Conservation (phyloP, 2,329 filamentous ascomycete species). For the Sclerotiophoma versabilis region DNA sequence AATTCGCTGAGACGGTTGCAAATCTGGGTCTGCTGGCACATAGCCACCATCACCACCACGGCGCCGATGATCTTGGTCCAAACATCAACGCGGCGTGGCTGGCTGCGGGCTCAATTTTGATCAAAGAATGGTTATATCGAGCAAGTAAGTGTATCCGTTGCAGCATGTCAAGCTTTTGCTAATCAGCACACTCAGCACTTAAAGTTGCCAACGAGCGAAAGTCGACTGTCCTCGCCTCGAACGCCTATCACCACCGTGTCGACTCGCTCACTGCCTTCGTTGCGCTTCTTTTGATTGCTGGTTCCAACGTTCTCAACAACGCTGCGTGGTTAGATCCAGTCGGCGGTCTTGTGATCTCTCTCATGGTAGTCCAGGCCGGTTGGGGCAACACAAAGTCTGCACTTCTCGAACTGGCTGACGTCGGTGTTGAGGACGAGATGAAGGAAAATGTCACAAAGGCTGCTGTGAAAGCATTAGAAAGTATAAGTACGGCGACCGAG, state of each 20-base stretch:
- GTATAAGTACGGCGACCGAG: conserved; percentile 56
- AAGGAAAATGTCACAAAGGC: conserved; percentile 74
- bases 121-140: conserved; percentile 98
- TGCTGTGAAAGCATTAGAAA: conserved; percentile 48
- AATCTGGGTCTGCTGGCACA: conserved; percentile 57
- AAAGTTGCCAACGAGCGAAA: conserved; percentile 94
- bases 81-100: conserved; percentile 96
- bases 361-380: conserved; percentile 91
- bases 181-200: conserved; percentile 70
- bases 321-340: conserved; percentile 95
- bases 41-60: conserved; percentile 73
- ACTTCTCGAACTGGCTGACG: conserved; percentile 88
- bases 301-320: conserved; percentile 83
- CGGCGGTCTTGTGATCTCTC: conserved; percentile 87
- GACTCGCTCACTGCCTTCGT: conserved; percentile 96
- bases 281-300: conserved; percentile 85
- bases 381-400: conserved; percentile 83
- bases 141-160: conserved; percentile 68
- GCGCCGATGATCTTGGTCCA: conserved; percentile 67
- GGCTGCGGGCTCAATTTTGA: conserved; percentile 82
- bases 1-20: conserved; percentile 52
- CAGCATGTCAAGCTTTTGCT: conserved; percentile 10
- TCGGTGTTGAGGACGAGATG: conserved; percentile 84
- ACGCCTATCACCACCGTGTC: conserved; percentile 94
- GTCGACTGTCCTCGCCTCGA: conserved; percentile 93